A percentile compares a stretch with the other conserved stretches of the same genome.
Conservation (phyloP, 257 asterid genomes). For the Nicotiana tomentosiformis region DNA sequence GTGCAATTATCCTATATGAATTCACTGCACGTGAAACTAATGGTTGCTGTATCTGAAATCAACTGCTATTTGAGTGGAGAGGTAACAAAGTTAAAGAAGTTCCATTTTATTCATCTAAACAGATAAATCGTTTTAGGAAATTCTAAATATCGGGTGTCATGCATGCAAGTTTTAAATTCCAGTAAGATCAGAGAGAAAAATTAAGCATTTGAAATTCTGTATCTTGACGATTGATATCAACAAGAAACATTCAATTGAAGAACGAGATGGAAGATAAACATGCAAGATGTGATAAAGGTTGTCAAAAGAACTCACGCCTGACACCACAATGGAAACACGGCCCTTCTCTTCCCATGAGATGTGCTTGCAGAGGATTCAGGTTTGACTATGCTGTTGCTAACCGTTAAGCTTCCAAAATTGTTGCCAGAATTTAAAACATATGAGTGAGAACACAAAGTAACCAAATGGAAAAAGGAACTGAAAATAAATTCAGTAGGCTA, state of each 20-base stretch:
- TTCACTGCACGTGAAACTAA: not conserved
- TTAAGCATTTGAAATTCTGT: not conserved
- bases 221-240: not conserved
- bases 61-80: not conserved
- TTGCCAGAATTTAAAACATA: not conserved
- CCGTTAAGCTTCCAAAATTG: not conserved
- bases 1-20: not conserved
- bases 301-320: constrained; percentile 6
- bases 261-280: not conserved
- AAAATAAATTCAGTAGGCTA: not conserved
- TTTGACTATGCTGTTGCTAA: not conserved
- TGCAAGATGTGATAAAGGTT: not conserved
- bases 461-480: too few relatives aligned
- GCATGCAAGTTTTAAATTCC: not conserved
- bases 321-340: constrained; percentile 23
- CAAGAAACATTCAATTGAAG: not conserved
- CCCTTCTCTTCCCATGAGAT: constrained; percentile 15
- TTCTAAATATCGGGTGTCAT: not conserved
- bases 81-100: too few relatives aligned
- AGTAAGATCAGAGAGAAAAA: not conserved
- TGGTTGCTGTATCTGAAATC: not conserved
- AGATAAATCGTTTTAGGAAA: not conserved
- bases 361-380: not conserved
- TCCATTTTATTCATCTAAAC: not conserved
- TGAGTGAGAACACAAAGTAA: not conserved